phyloP scores from a whole-genome alignment of 345 rosid species.

The Eucalyptus cloeziana region DNA sequence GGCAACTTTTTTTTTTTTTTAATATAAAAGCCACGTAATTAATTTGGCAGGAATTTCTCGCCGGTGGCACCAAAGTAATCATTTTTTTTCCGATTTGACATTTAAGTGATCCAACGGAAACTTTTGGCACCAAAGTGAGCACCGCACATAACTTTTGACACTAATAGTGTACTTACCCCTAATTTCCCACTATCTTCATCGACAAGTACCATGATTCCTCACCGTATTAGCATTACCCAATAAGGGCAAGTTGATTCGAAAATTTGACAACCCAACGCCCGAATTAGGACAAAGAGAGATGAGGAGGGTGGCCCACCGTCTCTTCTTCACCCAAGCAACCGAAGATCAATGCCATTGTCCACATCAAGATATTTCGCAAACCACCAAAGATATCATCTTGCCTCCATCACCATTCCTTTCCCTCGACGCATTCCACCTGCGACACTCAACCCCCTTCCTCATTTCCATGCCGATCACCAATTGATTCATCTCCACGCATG shows the following conservation, averaged over 20 bases:
- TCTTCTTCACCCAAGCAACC: not conserved
- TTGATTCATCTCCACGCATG: not conserved
- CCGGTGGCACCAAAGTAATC: no score
- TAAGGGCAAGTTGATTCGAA: not conserved
- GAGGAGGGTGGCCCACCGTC: not conserved
- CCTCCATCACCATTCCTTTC: not conserved
- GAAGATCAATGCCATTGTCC: not conserved
- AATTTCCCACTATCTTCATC: not conserved
- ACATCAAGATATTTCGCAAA: not conserved
- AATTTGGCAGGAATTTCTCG: no score
- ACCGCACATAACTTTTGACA: no score
- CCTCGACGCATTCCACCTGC: not conserved
- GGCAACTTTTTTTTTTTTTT: no score
- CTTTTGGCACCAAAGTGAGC: no score
- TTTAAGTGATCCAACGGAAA: no score
- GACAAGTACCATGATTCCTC: not conserved
- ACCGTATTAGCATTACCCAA: not conserved
- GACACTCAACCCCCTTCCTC: not conserved
- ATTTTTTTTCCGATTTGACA: no score
- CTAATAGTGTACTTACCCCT: no score
- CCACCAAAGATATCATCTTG: not conserved
- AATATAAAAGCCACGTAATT: no score
- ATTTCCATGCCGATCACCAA: not conserved
- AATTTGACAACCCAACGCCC: not conserved
- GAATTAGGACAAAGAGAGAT: not conserved